Percentiles rank a stretch among this genome's conserved stretches.
phyloP scores from a whole-genome alignment of 2,329 filamentous ascomycete genomes.

The Akanthomyces muscarius region DNA sequence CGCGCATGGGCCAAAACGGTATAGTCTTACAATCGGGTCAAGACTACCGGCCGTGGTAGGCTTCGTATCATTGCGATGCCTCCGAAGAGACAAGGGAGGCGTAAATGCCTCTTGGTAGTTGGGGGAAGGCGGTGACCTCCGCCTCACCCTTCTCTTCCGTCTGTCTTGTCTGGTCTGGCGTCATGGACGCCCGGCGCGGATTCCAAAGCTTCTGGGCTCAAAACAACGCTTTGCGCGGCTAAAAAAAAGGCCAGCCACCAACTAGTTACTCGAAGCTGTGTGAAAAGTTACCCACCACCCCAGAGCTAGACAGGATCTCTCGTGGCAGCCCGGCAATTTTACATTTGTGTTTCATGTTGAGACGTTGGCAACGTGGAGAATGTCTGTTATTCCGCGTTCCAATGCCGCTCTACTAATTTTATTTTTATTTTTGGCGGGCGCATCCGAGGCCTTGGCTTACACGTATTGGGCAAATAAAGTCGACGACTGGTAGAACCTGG shows the following conservation, averaged over 20 bases:
- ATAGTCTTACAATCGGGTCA: neutral
- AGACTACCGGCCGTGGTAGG: neutral
- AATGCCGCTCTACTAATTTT: neutral
- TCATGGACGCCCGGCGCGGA: neutral
- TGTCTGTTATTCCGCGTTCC: neutral
- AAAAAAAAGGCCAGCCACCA: neutral
- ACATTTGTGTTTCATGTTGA: slow-evolving; percentile 10
- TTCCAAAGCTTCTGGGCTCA: slow-evolving; percentile 7
- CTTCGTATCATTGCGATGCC: slow-evolving; percentile 9
- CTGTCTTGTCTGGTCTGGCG: neutral
- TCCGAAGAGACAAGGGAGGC: neutral
- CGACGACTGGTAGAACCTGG: neutral
- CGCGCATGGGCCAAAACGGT: neutral
- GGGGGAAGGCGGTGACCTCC: slow-evolving; percentile 7
- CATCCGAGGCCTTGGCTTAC: neutral
- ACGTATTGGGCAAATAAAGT: neutral
- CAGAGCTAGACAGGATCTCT: neutral
- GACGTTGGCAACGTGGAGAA: neutral
- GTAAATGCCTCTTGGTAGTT: slow-evolving; percentile 1
- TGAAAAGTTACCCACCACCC: too few species aligned
- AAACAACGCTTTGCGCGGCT: slow-evolving; percentile 13
- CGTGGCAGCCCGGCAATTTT: neutral
- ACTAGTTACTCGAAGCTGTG: too few species aligned
- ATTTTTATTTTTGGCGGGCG: neutral
- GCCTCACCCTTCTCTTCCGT: neutral